A percentile compares a stretch with the other conserved stretches of the same genome.
Evolutionary conservation across 1,284 basidiomycete genomes (phyloP).

Genomic region (Wallemia mellicola): DNA sequence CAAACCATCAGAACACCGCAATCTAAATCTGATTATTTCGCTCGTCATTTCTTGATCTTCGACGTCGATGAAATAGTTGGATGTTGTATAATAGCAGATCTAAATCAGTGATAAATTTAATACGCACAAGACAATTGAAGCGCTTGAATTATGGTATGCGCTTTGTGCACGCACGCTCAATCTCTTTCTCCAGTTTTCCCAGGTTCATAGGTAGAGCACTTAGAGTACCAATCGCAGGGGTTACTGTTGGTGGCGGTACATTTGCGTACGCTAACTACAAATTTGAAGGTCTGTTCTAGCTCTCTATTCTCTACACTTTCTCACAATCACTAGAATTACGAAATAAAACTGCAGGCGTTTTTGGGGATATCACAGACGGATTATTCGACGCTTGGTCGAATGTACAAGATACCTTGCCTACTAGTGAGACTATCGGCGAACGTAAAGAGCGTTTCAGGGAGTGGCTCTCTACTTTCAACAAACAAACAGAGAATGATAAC

Average conservation of each 20-base stretch:
- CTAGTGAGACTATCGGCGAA: neutral
- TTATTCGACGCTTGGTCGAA: neutral
- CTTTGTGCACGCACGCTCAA: neutral
- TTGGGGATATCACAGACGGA: constrained; percentile 8
- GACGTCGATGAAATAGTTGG: neutral
- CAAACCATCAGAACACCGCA: neutral
- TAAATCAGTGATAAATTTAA: no score
- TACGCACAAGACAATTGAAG: no score
- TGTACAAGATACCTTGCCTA: neutral
- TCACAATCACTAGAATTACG: constrained; percentile 6
- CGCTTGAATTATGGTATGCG: no score
- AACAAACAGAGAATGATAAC: neutral
- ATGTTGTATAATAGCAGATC: no score
- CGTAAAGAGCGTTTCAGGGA: neutral
- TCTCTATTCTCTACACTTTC: neutral
- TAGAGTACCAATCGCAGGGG: constrained; percentile 50
- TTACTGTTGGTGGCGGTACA: constrained; percentile 60
- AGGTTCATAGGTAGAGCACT: constrained; percentile 47
- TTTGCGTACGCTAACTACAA: constrained; percentile 77
- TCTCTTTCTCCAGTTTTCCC: neutral
- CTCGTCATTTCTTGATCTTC: neutral
- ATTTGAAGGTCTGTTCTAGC: constrained; percentile 40
- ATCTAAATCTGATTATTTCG: neutral
- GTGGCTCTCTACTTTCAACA: neutral
- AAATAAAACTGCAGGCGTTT: constrained; percentile 3